phyloP scores from a whole-genome alignment of 2,329 filamentous ascomycete genomes.

The Alternaria hordeiaustralica region DNA sequence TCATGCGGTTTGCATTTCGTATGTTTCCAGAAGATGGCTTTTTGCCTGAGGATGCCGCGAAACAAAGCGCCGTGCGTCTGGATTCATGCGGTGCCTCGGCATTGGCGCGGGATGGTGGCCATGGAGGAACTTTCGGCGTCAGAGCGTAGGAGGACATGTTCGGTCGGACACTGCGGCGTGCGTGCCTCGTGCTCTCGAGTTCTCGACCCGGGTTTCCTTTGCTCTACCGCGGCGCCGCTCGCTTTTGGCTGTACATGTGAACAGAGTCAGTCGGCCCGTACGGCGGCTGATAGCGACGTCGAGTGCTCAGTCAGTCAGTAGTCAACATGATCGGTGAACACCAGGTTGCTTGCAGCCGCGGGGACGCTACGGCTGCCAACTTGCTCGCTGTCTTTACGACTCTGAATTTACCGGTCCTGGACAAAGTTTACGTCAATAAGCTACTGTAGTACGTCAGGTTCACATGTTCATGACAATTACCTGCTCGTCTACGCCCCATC shows the following conservation, averaged over 20 bases:
- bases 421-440: slow-evolving; percentile 6
- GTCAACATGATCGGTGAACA: not conserved
- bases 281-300: slow-evolving; percentile 1
- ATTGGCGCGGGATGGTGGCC: not conserved
- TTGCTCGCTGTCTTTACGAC: slow-evolving; percentile 1
- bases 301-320: not conserved
- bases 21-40: slow-evolving; percentile 3
- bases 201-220: not conserved
- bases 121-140: slow-evolving; percentile 3
- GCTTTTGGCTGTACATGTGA: slow-evolving; percentile 2
- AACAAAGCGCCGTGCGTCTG: not conserved
- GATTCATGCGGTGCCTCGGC: slow-evolving; percentile 7
- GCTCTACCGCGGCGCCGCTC: not conserved
- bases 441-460: not conserved
- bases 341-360: slow-evolving; percentile 1
- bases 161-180: slow-evolving; percentile 1
- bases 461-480: slow-evolving; percentile 1
- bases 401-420: slow-evolving; percentile 2
- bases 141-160: not conserved
- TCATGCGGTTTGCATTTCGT: slow-evolving; percentile 2
- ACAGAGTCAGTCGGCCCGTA: not conserved
- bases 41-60: not conserved
- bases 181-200: not conserved
- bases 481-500: not conserved
- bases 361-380: not conserved